Percentiles rank a stretch among this genome's conserved stretches.
These are phyloP conservation scores for Quercus ilex DNA, from an alignment of 306 rosid genomes.

Conservation along the genomic window DNA sequence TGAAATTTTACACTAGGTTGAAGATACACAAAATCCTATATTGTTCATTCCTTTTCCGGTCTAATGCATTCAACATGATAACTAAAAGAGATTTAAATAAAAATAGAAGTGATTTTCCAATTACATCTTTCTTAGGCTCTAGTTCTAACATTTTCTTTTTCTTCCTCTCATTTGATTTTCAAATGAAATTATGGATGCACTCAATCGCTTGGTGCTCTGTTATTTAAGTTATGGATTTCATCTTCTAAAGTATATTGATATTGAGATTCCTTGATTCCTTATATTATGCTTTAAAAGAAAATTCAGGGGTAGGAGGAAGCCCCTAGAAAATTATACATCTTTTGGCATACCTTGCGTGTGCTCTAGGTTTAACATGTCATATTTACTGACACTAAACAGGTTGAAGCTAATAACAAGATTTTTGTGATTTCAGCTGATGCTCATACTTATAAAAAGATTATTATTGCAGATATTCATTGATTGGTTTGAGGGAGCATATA, in stretches of 20 bases:
- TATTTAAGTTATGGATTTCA: not conserved
- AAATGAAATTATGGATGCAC: not conserved
- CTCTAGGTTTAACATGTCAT: not conserved
- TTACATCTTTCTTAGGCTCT: not conserved
- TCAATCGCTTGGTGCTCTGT: not conserved
- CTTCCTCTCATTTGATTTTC: slow-evolving; percentile 9
- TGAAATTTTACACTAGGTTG: not conserved
- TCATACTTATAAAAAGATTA: not conserved
- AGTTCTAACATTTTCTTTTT: slow-evolving; percentile 5
- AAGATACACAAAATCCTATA: not conserved
- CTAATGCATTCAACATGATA: not conserved
- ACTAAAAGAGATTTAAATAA: no score
- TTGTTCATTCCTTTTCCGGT: not conserved
- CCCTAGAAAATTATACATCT: not conserved
- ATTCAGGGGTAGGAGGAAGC: not conserved
- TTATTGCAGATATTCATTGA: slow-evolving; percentile 63
- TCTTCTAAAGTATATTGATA: slow-evolving; percentile 10
- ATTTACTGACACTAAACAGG: not conserved
- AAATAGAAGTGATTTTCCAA: no score
- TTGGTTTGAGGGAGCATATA: slow-evolving; percentile 84
- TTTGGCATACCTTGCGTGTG: not conserved
- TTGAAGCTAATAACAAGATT: not conserved
- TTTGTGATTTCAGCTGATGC: not conserved
- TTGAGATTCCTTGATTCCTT: not conserved
- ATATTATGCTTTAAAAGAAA: not conserved